Conservation (phyloP, 1,284 basidiomycete genomes). For the Melampsora abietis-canadensis region DNA sequence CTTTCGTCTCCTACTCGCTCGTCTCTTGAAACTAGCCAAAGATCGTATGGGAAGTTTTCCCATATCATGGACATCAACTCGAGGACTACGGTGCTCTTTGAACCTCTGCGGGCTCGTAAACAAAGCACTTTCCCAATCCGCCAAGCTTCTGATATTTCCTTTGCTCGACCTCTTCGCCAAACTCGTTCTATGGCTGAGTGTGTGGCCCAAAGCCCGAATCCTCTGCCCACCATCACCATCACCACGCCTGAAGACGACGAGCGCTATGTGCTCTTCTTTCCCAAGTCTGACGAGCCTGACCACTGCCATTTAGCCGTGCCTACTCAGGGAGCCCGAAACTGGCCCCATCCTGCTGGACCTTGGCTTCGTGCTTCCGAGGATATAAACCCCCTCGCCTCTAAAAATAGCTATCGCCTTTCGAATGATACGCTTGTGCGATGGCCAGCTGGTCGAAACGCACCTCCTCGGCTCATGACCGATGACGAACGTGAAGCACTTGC, state of each 20-base stretch:
- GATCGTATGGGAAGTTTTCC: no score
- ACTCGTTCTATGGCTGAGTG: no score
- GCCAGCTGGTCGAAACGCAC: conserved; percentile 8
- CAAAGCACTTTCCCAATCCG: no score
- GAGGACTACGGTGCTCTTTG: no score
- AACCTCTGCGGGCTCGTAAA: no score
- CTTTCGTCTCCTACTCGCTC: no score
- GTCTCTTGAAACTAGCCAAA: no score
- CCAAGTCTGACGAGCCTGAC: no score
- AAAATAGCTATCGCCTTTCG: conserved; percentile 16
- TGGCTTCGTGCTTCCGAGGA: conserved; percentile 26
- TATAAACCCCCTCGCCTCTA: not conserved
- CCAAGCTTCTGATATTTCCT: no score
- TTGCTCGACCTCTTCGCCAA: no score
- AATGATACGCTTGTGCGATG: conserved; percentile 22
- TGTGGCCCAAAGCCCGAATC: no score
- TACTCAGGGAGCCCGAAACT: conserved; percentile 1
- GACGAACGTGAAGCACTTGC: conserved; percentile 13
- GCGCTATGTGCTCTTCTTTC: conserved; percentile 9
- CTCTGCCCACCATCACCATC: conserved; percentile 24
- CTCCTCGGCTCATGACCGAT: conserved; percentile 26
- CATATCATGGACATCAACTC: no score
- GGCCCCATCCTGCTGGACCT: conserved; percentile 31
- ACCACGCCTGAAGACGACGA: conserved; percentile 22
- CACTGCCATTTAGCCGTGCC: conserved; percentile 16